These are phyloP conservation scores for Halteria grandinella DNA, from an alignment of 73 alveolate species.

Conservation along the genomic window DNA sequence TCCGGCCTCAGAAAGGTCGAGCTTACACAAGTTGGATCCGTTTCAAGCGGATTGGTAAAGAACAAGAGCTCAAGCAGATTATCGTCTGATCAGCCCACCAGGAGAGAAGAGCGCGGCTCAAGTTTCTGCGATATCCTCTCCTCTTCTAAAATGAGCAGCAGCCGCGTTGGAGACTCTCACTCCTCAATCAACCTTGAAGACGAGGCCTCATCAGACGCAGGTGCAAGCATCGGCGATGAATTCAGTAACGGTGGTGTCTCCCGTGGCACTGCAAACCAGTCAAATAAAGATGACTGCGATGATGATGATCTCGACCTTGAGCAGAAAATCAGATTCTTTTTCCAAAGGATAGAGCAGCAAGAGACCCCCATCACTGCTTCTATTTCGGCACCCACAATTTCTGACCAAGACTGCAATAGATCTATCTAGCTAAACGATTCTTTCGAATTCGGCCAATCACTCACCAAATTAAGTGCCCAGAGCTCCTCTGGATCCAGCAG, in stretches of 20 bases:
- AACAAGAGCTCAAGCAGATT: too few relatives aligned
- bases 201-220: conserved; percentile 27
- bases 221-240: conserved; percentile 18
- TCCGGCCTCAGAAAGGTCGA: too few relatives aligned
- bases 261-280: too few relatives aligned
- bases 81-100: too few relatives aligned
- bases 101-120: conserved; percentile 35
- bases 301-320: conserved; percentile 25
- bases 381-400: neutral
- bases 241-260: neutral
- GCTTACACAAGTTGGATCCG: too few relatives aligned
- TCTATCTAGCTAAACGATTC: neutral
- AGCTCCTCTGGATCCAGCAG: neutral
- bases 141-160: conserved; percentile 41
- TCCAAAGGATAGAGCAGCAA: conserved; percentile 14
- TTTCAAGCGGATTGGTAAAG: too few relatives aligned
- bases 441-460: too few relatives aligned
- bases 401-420: neutral
- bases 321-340: conserved; percentile 18
- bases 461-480: too few relatives aligned
- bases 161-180: conserved; percentile 41
- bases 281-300: too few relatives aligned
- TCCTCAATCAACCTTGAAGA: conserved; percentile 4
- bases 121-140: conserved; percentile 21
- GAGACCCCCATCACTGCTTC: neutral